A percentile compares a stretch with the other conserved stretches of the same genome.
Conservation (phyloP, 305 asterid genomes). For the Solanum hybrid region DNA sequence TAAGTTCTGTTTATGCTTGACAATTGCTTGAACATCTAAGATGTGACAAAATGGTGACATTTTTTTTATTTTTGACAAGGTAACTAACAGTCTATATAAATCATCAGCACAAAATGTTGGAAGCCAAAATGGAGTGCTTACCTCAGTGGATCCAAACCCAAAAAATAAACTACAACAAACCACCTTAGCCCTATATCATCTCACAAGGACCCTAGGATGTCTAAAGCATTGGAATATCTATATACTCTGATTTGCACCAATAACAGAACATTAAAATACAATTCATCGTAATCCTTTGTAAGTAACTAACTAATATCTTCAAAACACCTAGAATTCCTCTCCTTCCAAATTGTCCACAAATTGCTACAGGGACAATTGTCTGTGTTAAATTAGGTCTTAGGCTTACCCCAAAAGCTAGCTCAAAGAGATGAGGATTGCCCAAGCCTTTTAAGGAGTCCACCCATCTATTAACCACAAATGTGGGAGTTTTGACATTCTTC, state of each 20-base stretch:
- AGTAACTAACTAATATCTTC: neutral
- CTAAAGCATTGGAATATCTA: neutral
- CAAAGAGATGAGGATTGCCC: neutral
- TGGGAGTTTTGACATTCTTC: neutral
- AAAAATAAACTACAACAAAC: neutral
- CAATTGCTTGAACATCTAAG: neutral
- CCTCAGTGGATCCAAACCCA: neutral
- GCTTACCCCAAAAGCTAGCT: neutral
- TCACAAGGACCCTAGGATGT: neutral
- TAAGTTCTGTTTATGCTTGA: neutral
- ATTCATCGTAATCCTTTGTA: neutral
- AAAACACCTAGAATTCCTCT: neutral
- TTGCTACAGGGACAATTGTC: neutral
- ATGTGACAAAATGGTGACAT: neutral
- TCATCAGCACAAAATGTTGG: neutral
- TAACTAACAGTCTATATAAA: neutral
- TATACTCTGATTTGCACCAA: neutral
- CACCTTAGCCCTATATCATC: neutral
- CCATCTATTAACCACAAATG: neutral
- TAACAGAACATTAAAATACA: neutral
- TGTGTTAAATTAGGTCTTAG: neutral
- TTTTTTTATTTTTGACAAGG: neutral
- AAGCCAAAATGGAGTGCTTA: neutral
- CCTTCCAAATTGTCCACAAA: neutral
- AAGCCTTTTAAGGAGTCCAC: neutral